phyloP scores from a whole-genome alignment of 257 asterid genomes.

The Lycium ferocissimum region DNA sequence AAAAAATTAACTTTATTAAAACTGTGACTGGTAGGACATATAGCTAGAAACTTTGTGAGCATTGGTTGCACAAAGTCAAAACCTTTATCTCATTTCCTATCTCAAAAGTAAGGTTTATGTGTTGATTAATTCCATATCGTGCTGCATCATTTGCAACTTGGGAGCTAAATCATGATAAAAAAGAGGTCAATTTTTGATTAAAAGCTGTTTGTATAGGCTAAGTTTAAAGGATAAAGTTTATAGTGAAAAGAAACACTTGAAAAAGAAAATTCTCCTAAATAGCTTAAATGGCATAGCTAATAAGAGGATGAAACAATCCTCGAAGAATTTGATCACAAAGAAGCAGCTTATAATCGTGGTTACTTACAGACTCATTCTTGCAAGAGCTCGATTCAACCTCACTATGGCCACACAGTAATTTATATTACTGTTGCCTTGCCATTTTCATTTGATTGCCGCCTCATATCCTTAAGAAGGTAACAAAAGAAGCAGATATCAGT shows the following conservation, averaged over 20 bases:
- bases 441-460: too few relatives aligned
- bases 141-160: conserved; percentile 94
- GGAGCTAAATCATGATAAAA: conserved; percentile 48
- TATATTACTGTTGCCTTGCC: conserved; percentile 71
- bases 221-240: background rate
- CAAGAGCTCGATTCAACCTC: conserved; percentile 87
- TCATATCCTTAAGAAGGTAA: too few relatives aligned
- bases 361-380: conserved; percentile 91
- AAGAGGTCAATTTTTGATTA: background rate
- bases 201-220: background rate
- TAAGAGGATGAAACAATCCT: background rate
- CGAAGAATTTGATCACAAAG: background rate
- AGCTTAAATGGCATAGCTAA: background rate
- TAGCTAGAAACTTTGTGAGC: background rate
- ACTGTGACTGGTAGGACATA: background rate
- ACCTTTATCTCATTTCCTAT: too few relatives aligned
- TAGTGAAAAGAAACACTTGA: background rate
- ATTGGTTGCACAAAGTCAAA: background rate
- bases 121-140: too few relatives aligned
- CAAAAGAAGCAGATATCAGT: too few relatives aligned
- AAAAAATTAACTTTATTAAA: conserved; percentile 20
- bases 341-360: background rate
- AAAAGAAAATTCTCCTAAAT: background rate
- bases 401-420: conserved; percentile 90
- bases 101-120: too few relatives aligned